These are phyloP conservation scores for Teunomyces aglyptinius DNA, from an alignment of 805 yeast genomes.

Conservation along the genomic window DNA sequence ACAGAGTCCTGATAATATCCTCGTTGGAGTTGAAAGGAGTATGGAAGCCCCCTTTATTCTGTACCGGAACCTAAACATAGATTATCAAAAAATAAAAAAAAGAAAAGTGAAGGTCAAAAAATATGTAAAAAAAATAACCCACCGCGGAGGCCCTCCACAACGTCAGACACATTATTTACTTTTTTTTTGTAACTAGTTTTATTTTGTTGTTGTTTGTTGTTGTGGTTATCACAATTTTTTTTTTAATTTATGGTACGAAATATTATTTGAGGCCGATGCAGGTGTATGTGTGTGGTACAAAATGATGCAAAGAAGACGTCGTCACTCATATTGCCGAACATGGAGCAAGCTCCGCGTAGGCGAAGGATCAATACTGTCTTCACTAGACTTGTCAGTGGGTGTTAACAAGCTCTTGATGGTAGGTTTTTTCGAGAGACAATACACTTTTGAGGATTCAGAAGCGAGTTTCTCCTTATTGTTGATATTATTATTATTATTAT, in stretches of 20 bases:
- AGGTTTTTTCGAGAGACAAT: constrained; percentile 22
- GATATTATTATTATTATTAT: constrained; percentile 2
- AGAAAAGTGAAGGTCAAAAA: background rate
- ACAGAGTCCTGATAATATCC: no score
- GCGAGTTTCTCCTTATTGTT: background rate
- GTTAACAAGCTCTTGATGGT: constrained; percentile 31
- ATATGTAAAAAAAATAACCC: background rate
- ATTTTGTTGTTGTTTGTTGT: background rate
- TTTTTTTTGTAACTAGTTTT: background rate
- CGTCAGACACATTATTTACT: background rate
- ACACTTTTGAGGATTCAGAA: constrained; percentile 1
- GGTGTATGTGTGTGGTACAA: background rate
- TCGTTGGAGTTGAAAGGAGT: no score
- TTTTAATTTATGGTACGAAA: background rate
- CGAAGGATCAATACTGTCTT: background rate
- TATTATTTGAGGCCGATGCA: background rate
- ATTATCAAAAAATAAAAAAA: background rate
- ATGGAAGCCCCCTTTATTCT: no score
- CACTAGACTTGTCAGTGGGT: constrained; percentile 15
- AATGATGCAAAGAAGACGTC: background rate
- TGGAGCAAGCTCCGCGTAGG: background rate
- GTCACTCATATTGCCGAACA: background rate
- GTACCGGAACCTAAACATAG: no score
- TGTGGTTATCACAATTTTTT: background rate
- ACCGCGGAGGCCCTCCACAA: background rate